Percentiles rank a stretch among this genome's conserved stretches.
Conservation (phyloP, 768 basidiomycete species). For the Phylloporus scabripes region DNA sequence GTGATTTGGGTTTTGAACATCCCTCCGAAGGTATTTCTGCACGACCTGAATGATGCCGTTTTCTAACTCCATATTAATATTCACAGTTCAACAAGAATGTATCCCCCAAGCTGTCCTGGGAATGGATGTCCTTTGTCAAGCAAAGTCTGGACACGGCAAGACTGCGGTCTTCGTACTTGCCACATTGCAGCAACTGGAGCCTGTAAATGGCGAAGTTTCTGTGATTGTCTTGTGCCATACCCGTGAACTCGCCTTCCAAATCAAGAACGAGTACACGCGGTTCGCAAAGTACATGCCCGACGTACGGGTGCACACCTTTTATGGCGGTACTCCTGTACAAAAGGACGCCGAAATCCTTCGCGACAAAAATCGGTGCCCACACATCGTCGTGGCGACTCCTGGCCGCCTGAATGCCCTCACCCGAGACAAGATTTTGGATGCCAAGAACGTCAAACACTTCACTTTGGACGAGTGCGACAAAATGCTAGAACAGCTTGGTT, state of each 20-base stretch:
- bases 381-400: conserved; percentile 97
- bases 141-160: conserved; percentile 98
- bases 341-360: conserved; percentile 93
- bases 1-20: conserved; percentile 99
- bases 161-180: conserved; percentile 99
- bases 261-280: conserved; percentile 98
- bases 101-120: conserved; percentile 99
- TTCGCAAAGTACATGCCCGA: conserved; percentile 99
- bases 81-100: conserved; percentile 96
- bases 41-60: not conserved
- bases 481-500: conserved; percentile 99
- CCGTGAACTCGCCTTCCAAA: conserved; percentile 98
- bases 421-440: conserved; percentile 92
- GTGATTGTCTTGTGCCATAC: conserved; percentile 99
- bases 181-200: conserved; percentile 96
- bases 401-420: conserved; percentile 94
- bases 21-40: conserved; percentile 83
- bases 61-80: not conserved
- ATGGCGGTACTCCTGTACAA: conserved; percentile 90
- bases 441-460: conserved; percentile 97
- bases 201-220: conserved; percentile 95
- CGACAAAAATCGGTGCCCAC: conserved; percentile 96
- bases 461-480: conserved; percentile 99
- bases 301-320: conserved; percentile 95
- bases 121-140: conserved; percentile 99